These are phyloP conservation scores for Aspergillus sp. DNA, from an alignment of 2,329 filamentous ascomycete genomes.

Conservation along the genomic window DNA sequence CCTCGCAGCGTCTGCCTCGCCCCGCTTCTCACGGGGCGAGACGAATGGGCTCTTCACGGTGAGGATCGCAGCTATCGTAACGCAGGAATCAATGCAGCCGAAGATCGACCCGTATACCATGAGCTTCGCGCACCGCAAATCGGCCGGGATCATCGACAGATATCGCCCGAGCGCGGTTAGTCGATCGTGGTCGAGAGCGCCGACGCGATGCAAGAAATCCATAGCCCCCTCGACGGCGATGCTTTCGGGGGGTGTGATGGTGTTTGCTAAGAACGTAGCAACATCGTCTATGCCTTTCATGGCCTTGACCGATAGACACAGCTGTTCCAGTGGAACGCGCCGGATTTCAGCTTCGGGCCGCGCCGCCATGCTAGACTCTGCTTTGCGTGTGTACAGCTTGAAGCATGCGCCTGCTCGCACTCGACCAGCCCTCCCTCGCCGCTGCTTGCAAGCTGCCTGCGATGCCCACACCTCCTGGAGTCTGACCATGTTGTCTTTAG, in stretches of 20 bases:
- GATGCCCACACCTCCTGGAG: constrained; percentile 95
- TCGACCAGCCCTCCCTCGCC: constrained; percentile 84
- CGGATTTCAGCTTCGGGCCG: constrained; percentile 89
- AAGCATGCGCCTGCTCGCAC: constrained; percentile 87
- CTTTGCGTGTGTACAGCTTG: constrained; percentile 82
- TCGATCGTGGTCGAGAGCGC: constrained; percentile 74
- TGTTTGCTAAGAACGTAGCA: constrained; percentile 67
- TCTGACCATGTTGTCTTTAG: constrained; percentile 84
- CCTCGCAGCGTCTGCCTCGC: constrained; percentile 69
- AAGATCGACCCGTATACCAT: constrained; percentile 95
- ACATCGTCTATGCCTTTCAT: constrained; percentile 81
- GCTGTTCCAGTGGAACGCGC: constrained; percentile 83
- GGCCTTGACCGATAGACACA: constrained; percentile 86
- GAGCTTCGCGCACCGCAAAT: constrained; percentile 84
- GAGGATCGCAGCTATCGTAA: constrained; percentile 86
- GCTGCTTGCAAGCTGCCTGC: constrained; percentile 84
- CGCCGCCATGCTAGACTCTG: constrained; percentile 75
- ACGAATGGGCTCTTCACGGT: constrained; percentile 82
- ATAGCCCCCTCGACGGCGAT: constrained; percentile 80
- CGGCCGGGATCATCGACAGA: constrained; percentile 88
- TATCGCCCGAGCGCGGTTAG: constrained; percentile 87
- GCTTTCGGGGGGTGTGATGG: constrained; percentile 78
- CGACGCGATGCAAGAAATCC: constrained; percentile 69
- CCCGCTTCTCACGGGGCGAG: constrained; percentile 70
- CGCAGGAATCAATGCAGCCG: constrained; percentile 76